A percentile compares a stretch with the other conserved stretches of the same genome.
Conservation (phyloP, 2,329 filamentous ascomycete species). For the Pestalotiopsis sp. region DNA sequence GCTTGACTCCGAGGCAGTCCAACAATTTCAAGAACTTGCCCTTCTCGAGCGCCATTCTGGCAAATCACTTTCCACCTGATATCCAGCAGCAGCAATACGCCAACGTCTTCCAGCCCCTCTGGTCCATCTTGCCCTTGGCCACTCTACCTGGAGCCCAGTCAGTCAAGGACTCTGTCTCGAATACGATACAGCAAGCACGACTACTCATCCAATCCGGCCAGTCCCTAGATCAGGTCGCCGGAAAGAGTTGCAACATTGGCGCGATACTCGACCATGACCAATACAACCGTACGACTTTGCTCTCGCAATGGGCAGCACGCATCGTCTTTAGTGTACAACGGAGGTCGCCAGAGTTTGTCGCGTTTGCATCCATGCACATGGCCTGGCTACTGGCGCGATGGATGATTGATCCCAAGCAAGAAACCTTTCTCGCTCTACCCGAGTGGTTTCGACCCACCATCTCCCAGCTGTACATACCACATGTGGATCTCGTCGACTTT, state of each 20-base stretch:
- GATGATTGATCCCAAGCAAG: slow-evolving; percentile 2
- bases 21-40: neutral
- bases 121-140: slow-evolving; percentile 2
- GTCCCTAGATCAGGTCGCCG: neutral
- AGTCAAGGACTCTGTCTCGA: neutral
- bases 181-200: neutral
- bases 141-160: neutral
- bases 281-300: neutral
- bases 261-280: neutral
- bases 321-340: neutral
- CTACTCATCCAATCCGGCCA: neutral
- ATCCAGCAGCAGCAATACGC: slow-evolving; percentile 6
- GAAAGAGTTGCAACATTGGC: neutral
- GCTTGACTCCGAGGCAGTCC: neutral
- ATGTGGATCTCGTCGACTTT: slow-evolving; percentile 6
- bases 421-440: neutral
- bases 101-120: neutral
- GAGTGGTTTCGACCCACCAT: slow-evolving; percentile 6
- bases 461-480: neutral
- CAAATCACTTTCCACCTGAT: neutral
- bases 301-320: slow-evolving; percentile 2
- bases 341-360: neutral
- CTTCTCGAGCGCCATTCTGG: slow-evolving; percentile 3
- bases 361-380: slow-evolving; percentile 6
- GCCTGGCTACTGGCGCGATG: neutral